Evolutionary conservation across 805 yeast genomes (phyloP).

Genomic region (Candida suzukii): DNA sequence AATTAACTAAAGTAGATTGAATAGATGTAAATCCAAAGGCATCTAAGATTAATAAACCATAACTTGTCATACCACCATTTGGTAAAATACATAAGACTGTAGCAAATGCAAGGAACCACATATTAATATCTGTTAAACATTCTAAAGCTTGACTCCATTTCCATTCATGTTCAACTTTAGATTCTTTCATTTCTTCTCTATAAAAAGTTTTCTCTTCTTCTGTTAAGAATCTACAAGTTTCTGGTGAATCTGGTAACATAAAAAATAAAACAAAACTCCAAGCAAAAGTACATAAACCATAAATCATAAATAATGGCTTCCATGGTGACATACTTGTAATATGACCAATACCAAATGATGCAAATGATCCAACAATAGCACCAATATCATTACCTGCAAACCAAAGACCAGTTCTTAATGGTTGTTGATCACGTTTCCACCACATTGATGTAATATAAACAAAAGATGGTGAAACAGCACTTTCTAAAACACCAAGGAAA

Average conservation of each 20-base stretch:
- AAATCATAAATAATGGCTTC: slow-evolving; percentile 35
- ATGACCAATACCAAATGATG: slow-evolving; percentile 18
- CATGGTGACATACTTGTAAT: slow-evolving; percentile 30
- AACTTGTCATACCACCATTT: slow-evolving; percentile 51
- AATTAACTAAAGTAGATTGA: slow-evolving; percentile 22
- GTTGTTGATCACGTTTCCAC: slow-evolving; percentile 19
- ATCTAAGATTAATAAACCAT: slow-evolving; percentile 37
- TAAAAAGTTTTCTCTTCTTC: slow-evolving; percentile 33
- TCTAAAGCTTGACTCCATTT: slow-evolving; percentile 31
- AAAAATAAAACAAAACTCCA: slow-evolving; percentile 11
- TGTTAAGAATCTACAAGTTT: slow-evolving; percentile 34
- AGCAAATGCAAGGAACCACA: slow-evolving; percentile 23
- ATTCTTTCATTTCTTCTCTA: slow-evolving; percentile 30
- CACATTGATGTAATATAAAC: slow-evolving; percentile 22
- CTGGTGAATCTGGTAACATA: slow-evolving; percentile 36
- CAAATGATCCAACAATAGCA: slow-evolving; percentile 14
- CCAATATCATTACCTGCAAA: slow-evolving; percentile 24
- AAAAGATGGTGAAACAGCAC: slow-evolving; percentile 29
- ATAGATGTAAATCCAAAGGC: slow-evolving; percentile 25
- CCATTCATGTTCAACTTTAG: background rate
- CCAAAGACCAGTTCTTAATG: slow-evolving; percentile 26
- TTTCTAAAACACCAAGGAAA: slow-evolving; percentile 34
- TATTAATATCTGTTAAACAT: slow-evolving; percentile 32
- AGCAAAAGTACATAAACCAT: slow-evolving; percentile 37
- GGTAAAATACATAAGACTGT: slow-evolving; percentile 39